phyloP scores from a whole-genome alignment of 257 asterid genomes.

The Ocimum tenuiflorum region DNA sequence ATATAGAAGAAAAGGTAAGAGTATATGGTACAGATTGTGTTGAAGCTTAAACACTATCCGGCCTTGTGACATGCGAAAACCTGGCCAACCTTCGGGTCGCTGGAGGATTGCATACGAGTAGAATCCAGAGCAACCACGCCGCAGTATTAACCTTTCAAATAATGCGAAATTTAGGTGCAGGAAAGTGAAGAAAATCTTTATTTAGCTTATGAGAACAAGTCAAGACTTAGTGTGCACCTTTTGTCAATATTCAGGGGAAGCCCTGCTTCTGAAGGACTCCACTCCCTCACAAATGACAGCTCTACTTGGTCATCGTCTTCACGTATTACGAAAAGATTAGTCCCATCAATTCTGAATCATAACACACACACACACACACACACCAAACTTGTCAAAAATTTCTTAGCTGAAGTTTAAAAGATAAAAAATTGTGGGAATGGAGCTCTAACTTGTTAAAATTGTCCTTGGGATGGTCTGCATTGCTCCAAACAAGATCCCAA shows the following conservation, averaged over 20 bases:
- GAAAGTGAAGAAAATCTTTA: neutral
- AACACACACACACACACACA: neutral
- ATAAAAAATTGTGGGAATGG: neutral
- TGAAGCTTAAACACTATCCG: slow-evolving; percentile 56
- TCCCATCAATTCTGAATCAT: slow-evolving; percentile 45
- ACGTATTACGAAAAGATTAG: slow-evolving; percentile 27
- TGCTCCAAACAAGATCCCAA: slow-evolving; percentile 71
- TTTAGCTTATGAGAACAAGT: neutral
- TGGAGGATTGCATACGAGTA: slow-evolving; percentile 57
- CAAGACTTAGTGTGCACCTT: slow-evolving; percentile 47
- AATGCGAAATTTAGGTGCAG: neutral
- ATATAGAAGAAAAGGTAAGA: neutral
- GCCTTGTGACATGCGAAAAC: slow-evolving; percentile 31
- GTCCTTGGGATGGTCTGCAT: slow-evolving; percentile 21
- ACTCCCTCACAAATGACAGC: slow-evolving; percentile 52
- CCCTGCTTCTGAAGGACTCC: slow-evolving; percentile 28
- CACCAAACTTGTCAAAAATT: neutral
- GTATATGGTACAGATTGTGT: slow-evolving; percentile 35
- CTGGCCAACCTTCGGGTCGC: slow-evolving; percentile 62
- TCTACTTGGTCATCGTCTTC: slow-evolving; percentile 63
- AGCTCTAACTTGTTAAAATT: slow-evolving; percentile 42
- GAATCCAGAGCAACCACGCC: slow-evolving; percentile 56
- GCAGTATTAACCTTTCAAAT: slow-evolving; percentile 41
- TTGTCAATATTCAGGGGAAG: slow-evolving; percentile 76
- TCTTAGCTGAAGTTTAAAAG: too few species aligned